Evolutionary conservation across 371 early-diverging fungal genomes (phyloP).

Genomic region (Vairimorpha necatrix): DNA sequence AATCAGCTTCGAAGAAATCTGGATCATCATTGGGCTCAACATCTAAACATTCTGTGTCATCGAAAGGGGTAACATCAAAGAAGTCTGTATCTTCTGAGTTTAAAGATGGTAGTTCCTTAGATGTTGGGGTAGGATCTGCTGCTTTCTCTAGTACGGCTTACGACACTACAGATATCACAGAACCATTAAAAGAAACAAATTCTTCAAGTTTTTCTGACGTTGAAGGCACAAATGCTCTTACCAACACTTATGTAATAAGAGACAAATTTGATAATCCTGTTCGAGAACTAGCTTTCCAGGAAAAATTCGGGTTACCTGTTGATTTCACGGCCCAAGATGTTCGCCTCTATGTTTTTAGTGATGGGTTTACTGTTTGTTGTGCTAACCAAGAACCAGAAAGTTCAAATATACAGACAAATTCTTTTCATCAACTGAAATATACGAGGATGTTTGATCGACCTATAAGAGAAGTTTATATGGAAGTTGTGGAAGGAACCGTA

Average conservation of each 20-base stretch:
- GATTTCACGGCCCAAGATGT: constrained; percentile 2
- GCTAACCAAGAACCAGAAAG: neutral
- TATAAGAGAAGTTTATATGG: neutral
- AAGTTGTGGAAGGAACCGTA: neutral
- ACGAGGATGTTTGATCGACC: constrained; percentile 5
- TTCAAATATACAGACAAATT: neutral
- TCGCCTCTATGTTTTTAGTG: neutral
- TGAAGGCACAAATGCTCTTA: neutral
- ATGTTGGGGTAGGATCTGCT: neutral
- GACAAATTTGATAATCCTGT: neutral
- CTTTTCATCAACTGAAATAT: neutral
- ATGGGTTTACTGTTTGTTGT: neutral
- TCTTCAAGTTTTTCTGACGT: neutral
- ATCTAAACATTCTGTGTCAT: too few species aligned
- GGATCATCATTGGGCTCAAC: too few species aligned
- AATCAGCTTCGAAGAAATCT: too few species aligned
- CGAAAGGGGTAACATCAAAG: neutral
- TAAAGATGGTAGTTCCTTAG: neutral
- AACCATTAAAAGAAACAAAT: neutral
- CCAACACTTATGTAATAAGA: neutral
- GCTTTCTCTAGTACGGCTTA: neutral
- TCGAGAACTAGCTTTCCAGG: neutral
- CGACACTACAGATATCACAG: neutral
- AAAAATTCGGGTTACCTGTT: neutral
- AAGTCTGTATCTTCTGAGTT: neutral